Evolutionary conservation across 805 yeast genomes (phyloP).

Genomic region (Yamadazyma akitaensis): DNA sequence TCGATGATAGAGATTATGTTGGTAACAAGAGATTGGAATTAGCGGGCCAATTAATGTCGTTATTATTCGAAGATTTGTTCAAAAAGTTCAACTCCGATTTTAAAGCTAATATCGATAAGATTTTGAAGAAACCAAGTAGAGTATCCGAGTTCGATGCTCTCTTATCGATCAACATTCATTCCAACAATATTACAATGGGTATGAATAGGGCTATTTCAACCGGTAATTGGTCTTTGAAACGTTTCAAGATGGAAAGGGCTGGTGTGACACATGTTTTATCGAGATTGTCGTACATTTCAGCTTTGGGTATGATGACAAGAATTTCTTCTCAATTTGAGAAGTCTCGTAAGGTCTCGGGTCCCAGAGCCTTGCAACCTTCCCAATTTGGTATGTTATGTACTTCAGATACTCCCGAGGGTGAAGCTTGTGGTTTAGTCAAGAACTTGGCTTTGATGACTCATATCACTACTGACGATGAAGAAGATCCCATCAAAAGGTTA

Average conservation of each 20-base stretch:
- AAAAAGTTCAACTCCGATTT: constrained; percentile 94
- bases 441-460: constrained; percentile 97
- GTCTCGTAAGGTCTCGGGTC: constrained; percentile 96
- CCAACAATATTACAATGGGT: constrained; percentile 91
- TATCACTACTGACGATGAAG: constrained; percentile 97
- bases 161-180: constrained; percentile 82
- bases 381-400: constrained; percentile 99
- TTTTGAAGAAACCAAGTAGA: constrained; percentile 87
- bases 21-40: constrained; percentile 96
- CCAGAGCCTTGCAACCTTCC: constrained; percentile 97
- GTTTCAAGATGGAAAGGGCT: constrained; percentile 99
- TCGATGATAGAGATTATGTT: constrained; percentile 98
- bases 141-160: constrained; percentile 95
- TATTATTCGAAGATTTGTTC: constrained; percentile 93
- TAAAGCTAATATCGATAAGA: constrained; percentile 91
- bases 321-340: constrained; percentile 98
- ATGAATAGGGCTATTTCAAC: constrained; percentile 95
- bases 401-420: constrained; percentile 99
- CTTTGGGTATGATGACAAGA: constrained; percentile 99
- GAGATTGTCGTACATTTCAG: constrained; percentile 87
- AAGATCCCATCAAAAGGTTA: constrained; percentile 73
- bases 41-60: constrained; percentile 95
- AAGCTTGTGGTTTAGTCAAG: constrained; percentile 98
- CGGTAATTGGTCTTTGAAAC: constrained; percentile 97
- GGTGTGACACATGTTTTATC: constrained; percentile 97